These are phyloP conservation scores for Gypsophila paniculata DNA, from an alignment of 179 eudicot species.

Conservation along the genomic window DNA sequence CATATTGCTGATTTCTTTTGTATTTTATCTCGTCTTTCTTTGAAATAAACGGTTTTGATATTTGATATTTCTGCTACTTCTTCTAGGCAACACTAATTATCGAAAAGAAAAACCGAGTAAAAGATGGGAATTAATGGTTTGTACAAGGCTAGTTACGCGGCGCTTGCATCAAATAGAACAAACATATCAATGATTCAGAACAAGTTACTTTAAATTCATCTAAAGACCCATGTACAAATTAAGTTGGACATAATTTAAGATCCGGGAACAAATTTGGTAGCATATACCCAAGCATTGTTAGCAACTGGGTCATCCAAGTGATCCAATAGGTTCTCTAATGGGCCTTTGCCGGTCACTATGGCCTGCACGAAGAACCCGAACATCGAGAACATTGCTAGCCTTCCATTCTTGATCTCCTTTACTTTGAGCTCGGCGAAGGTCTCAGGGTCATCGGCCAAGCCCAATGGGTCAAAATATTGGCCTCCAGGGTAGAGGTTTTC, in stretches of 20 bases:
- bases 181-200: not conserved
- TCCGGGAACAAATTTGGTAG: conserved; percentile 89
- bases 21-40: too few species aligned
- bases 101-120: too few species aligned
- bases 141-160: not conserved
- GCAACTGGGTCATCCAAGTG: conserved; percentile 93
- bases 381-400: conserved; percentile 91
- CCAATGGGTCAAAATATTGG: conserved; percentile 78
- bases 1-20: too few species aligned
- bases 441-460: conserved; percentile 71
- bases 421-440: conserved; percentile 88
- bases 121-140: not conserved
- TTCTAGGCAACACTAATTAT: too few species aligned
- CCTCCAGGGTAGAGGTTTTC: conserved; percentile 84
- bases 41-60: too few species aligned
- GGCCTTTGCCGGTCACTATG: conserved; percentile 82
- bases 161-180: not conserved
- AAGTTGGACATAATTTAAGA: conserved; percentile 34
- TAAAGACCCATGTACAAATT: conserved; percentile 21
- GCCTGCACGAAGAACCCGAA: conserved; percentile 93
- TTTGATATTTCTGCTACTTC: too few species aligned
- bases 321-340: conserved; percentile 81
- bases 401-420: conserved; percentile 88
- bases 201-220: conserved; percentile 13
- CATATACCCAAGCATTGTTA: conserved; percentile 92